These are phyloP conservation scores for Metschnikowia shivogae DNA, from an alignment of 805 yeast genomes.

Conservation along the genomic window DNA sequence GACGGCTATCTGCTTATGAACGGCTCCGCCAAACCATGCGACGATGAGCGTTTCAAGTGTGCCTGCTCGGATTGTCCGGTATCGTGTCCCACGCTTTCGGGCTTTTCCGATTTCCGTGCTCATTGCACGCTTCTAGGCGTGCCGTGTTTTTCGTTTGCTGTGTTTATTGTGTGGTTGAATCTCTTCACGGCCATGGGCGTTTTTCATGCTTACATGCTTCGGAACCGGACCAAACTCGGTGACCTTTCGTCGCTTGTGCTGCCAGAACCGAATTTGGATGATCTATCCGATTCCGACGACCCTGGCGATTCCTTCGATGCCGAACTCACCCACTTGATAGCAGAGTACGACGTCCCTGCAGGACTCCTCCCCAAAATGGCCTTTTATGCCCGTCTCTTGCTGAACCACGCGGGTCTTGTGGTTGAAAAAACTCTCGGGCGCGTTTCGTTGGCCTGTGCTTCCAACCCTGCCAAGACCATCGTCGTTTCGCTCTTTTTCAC, in stretches of 20 bases:
- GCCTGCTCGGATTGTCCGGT: slow-evolving; percentile 87
- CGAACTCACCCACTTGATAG: slow-evolving; percentile 4
- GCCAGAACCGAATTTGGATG: background rate
- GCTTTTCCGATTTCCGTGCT: slow-evolving; percentile 31
- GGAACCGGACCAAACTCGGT: slow-evolving; percentile 10
- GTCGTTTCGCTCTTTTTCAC: slow-evolving; percentile 28
- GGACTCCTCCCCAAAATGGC: background rate
- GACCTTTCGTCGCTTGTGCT: background rate
- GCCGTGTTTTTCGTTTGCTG: slow-evolving; percentile 70
- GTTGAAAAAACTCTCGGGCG: slow-evolving; percentile 39
- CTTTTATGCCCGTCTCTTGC: background rate
- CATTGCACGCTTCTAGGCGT: slow-evolving; percentile 56
- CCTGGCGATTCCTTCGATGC: background rate
- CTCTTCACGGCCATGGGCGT: slow-evolving; percentile 41
- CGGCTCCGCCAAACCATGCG: slow-evolving; percentile 47
- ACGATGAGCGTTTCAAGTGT: slow-evolving; percentile 64
- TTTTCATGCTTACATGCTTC: slow-evolving; percentile 28
- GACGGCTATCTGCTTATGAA: slow-evolving; percentile 19
- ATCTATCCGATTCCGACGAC: background rate
- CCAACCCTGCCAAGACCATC: slow-evolving; percentile 45
- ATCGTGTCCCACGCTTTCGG: slow-evolving; percentile 69
- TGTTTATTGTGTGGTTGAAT: slow-evolving; percentile 47
- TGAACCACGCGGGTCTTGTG: slow-evolving; percentile 4
- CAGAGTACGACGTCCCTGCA: background rate
- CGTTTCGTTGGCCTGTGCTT: slow-evolving; percentile 58